Evolutionary conservation across 768 basidiomycete species (phyloP).

Genomic region (Calocybe gangraenosa): DNA sequence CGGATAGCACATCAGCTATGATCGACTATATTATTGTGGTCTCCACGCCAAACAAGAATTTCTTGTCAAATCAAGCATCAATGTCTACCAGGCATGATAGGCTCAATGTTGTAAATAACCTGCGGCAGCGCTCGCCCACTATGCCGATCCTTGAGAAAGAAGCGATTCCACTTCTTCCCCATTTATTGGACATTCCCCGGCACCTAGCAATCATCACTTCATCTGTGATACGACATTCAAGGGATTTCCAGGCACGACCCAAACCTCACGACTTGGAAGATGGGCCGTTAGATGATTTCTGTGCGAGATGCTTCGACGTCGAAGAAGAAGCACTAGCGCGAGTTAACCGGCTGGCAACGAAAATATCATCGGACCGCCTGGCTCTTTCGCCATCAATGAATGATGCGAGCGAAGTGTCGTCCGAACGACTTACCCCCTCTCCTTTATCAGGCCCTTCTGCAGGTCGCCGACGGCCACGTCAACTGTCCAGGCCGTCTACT

Average conservation of each 20-base stretch:
- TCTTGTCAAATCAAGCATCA: conserved; percentile 22
- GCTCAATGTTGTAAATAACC: conserved; percentile 46
- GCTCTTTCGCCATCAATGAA: not conserved
- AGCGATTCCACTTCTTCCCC: conserved; percentile 67
- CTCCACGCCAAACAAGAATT: conserved; percentile 49
- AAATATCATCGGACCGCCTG: conserved; percentile 26
- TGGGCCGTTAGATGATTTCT: conserved; percentile 49
- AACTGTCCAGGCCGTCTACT: conserved; percentile 41
- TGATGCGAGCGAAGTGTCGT: not conserved
- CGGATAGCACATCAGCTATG: conserved; percentile 63
- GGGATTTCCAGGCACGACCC: conserved; percentile 33
- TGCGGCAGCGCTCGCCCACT: conserved; percentile 51
- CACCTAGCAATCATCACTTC: conserved; percentile 76
- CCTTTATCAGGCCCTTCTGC: conserved; percentile 11
- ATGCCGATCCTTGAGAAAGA: conserved; percentile 64
- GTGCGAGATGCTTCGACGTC: conserved; percentile 58
- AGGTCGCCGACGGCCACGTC: conserved; percentile 16
- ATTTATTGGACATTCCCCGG: conserved; percentile 73
- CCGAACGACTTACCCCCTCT: conserved; percentile 6
- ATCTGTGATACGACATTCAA: conserved; percentile 65
- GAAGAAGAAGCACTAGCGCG: conserved; percentile 66
- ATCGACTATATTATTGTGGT: conserved; percentile 72
- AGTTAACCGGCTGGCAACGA: conserved; percentile 57
- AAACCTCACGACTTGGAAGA: conserved; percentile 32
- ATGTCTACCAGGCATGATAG: conserved; percentile 45